Conservation (phyloP, 805 yeast species). For the Naumovozyma castellii region DNA sequence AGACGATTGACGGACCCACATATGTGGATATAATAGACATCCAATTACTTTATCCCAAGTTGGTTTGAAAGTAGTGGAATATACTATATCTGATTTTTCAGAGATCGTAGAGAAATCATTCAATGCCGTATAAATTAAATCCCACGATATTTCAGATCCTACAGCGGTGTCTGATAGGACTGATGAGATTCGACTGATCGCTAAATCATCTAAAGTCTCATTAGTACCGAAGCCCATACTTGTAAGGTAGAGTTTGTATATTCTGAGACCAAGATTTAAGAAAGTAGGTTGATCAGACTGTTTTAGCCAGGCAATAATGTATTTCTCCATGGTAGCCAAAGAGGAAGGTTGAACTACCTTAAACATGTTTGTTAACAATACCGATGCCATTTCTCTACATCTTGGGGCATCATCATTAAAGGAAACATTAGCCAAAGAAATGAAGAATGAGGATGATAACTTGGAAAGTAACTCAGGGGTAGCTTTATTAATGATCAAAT, state of each 20-base stretch:
- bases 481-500: slow-evolving; percentile 57
- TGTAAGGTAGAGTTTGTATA: slow-evolving; percentile 52
- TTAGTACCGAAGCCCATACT: slow-evolving; percentile 37
- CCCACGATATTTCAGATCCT: slow-evolving; percentile 58
- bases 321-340: slow-evolving; percentile 29
- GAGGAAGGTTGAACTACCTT: slow-evolving; percentile 36
- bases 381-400: slow-evolving; percentile 77
- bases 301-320: slow-evolving; percentile 51
- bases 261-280: slow-evolving; percentile 63
- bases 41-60: slow-evolving; percentile 47
- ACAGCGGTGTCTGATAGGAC: slow-evolving; percentile 30
- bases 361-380: slow-evolving; percentile 48
- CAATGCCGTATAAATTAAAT: slow-evolving; percentile 59
- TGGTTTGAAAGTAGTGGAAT: slow-evolving; percentile 24
- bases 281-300: slow-evolving; percentile 44
- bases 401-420: slow-evolving; percentile 68
- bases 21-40: slow-evolving; percentile 70
- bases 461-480: slow-evolving; percentile 48
- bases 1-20: slow-evolving; percentile 76
- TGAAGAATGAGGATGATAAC: slow-evolving; percentile 68
- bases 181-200: slow-evolving; percentile 29
- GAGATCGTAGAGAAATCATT: slow-evolving; percentile 39
- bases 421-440: slow-evolving; percentile 67
- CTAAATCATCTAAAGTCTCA: slow-evolving; percentile 34
- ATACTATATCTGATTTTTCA: slow-evolving; percentile 29